Evolutionary conservation across 2,329 filamentous ascomycete genomes (phyloP).

Genomic region (Hypomyces rosellus): DNA sequence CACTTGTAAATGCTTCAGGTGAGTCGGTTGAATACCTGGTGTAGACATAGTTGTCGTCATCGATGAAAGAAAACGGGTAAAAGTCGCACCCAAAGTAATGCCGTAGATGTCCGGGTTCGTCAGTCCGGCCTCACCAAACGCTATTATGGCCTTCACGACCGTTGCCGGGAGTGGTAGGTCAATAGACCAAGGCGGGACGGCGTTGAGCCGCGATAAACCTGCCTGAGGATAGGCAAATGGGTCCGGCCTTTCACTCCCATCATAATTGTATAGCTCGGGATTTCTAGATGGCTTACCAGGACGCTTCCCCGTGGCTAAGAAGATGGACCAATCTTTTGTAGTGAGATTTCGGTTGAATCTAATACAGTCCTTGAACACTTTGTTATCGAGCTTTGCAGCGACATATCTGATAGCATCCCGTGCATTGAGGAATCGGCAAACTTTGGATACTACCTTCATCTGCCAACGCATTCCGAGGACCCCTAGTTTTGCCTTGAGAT

Average conservation of each 20-base stretch:
- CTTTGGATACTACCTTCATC: slow-evolving; percentile 54
- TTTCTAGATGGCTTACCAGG: slow-evolving; percentile 21
- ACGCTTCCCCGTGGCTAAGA: slow-evolving; percentile 44
- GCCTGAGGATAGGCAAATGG: slow-evolving; percentile 16
- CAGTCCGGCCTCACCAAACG: slow-evolving; percentile 22
- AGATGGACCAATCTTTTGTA: slow-evolving; percentile 49
- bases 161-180: slow-evolving; percentile 29
- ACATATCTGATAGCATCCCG: slow-evolving; percentile 52
- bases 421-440: slow-evolving; percentile 51
- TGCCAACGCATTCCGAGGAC: slow-evolving; percentile 49
- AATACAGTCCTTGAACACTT: slow-evolving; percentile 56
- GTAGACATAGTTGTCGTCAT: slow-evolving; percentile 30
- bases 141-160: slow-evolving; percentile 24
- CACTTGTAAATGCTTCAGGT: slow-evolving; percentile 29
- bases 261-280: slow-evolving; percentile 16
- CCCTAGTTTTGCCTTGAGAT: slow-evolving; percentile 52
- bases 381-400: slow-evolving; percentile 46
- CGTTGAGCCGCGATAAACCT: slow-evolving; percentile 19
- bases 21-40: slow-evolving; percentile 25
- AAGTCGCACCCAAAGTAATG: slow-evolving; percentile 30
- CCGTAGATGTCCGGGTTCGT: slow-evolving; percentile 33
- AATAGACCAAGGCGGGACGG: slow-evolving; percentile 26
- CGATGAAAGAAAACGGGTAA: slow-evolving; percentile 32
- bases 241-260: slow-evolving; percentile 20
- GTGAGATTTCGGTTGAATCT: slow-evolving; percentile 52